A percentile compares a stretch with the other conserved stretches of the same genome.
phyloP scores from a whole-genome alignment of 352 stramenopile species.

The Pythium chondricola region DNA sequence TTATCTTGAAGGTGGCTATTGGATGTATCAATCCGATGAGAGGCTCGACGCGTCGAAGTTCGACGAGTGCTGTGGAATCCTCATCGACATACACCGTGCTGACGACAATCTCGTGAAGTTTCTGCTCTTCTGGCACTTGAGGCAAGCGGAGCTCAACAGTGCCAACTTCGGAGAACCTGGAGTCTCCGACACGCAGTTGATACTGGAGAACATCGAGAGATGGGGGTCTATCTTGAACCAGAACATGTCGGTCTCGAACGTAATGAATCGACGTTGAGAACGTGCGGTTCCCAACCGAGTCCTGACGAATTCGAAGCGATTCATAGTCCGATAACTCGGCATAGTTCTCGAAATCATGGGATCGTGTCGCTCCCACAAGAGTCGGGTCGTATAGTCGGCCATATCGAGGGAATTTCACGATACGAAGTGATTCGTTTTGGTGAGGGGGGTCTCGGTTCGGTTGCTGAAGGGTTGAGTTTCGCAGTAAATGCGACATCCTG shows the following conservation, averaged over 20 bases:
- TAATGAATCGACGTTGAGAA: slow-evolving; percentile 54
- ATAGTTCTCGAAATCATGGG: too few relatives aligned
- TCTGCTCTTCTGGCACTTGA: neutral
- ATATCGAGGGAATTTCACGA: slow-evolving; percentile 38
- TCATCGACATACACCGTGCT: slow-evolving; percentile 37
- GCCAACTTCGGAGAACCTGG: slow-evolving; percentile 18
- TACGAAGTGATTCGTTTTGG: slow-evolving; percentile 25
- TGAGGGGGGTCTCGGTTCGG: neutral
- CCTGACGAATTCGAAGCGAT: slow-evolving; percentile 21
- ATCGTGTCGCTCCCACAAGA: too few relatives aligned
- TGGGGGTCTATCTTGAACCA: slow-evolving; percentile 6
- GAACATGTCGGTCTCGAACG: slow-evolving; percentile 18
- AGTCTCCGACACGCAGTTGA: slow-evolving; percentile 37
- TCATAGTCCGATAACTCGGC: too few relatives aligned
- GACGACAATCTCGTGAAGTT: slow-evolving; percentile 4
- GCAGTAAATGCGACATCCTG: neutral
- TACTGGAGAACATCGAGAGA: slow-evolving; percentile 41
- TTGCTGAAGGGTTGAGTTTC: neutral
- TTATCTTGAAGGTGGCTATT: slow-evolving; percentile 28
- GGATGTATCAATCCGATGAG: slow-evolving; percentile 25
- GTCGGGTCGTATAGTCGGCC: slow-evolving; percentile 56
- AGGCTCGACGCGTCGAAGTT: slow-evolving; percentile 34
- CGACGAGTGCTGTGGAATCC: slow-evolving; percentile 35
- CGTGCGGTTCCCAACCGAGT: slow-evolving; percentile 12
- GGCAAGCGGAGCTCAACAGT: slow-evolving; percentile 23